phyloP scores from a whole-genome alignment of 805 yeast species.

The Lipomyces chichibuensis region DNA sequence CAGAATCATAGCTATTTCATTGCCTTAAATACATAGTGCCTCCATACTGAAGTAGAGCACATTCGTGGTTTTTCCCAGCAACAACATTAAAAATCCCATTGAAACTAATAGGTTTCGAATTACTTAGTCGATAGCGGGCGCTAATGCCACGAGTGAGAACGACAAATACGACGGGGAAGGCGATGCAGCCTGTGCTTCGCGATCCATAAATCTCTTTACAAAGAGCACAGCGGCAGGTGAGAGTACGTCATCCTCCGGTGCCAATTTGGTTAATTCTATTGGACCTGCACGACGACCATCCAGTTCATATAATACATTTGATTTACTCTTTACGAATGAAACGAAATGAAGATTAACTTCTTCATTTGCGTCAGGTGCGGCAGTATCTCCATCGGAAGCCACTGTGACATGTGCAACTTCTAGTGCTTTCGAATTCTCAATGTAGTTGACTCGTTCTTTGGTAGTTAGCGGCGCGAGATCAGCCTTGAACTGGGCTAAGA shows the following conservation, averaged over 20 bases:
- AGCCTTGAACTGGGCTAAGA: conserved; percentile 40
- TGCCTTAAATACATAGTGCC: neutral
- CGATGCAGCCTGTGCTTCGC: conserved; percentile 41
- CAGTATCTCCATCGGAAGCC: conserved; percentile 46
- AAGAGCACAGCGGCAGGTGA: conserved; percentile 56
- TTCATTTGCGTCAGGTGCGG: conserved; percentile 49
- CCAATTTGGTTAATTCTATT: conserved; percentile 55
- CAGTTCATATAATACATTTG: conserved; percentile 71
- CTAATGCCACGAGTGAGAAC: conserved; percentile 33
- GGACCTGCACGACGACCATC: conserved; percentile 90
- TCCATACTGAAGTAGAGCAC: neutral
- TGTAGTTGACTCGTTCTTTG: conserved; percentile 48
- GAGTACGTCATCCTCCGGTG: conserved; percentile 55
- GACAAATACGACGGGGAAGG: conserved; percentile 16
- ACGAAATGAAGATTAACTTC: conserved; percentile 73
- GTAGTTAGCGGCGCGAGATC: conserved; percentile 35
- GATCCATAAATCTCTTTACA: conserved; percentile 67
- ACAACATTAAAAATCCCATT: neutral
- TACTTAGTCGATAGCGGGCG: conserved; percentile 17
- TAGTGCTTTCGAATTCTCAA: conserved; percentile 49
- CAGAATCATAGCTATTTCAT: neutral
- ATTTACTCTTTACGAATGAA: conserved; percentile 61
- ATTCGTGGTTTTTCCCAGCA: neutral
- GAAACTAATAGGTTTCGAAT: neutral
- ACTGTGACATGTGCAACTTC: conserved; percentile 49